A percentile compares a stretch with the other conserved stretches of the same genome.
Conservation (phyloP, 1,284 basidiomycete species). For the Hortiboletus rubellus region DNA sequence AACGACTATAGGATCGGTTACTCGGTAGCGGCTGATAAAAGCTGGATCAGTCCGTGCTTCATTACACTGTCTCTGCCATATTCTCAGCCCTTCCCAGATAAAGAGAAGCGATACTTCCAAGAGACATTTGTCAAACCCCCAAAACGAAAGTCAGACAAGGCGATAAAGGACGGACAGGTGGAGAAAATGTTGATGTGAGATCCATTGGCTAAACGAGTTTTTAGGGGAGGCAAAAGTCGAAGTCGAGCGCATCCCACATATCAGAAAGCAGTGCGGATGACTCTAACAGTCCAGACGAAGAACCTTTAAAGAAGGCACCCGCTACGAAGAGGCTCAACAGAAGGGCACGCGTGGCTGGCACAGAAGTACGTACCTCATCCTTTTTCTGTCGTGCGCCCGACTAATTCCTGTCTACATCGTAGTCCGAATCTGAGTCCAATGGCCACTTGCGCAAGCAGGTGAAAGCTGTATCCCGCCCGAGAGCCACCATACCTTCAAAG, state of each 20-base stretch:
- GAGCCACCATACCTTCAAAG: background rate
- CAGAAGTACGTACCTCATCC: constrained; percentile 18
- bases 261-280: constrained; percentile 13
- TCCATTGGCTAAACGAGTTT: constrained; percentile 9
- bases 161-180: constrained; percentile 16
- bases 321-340: constrained; percentile 4
- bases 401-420: background rate
- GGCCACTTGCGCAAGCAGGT: constrained; percentile 1
- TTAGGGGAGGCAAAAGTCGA: constrained; percentile 20
- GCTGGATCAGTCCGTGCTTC: constrained; percentile 52
- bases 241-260: constrained; percentile 6
- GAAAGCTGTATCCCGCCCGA: constrained; percentile 5
- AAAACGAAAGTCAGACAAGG: constrained; percentile 29
- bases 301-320: background rate
- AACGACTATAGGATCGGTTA: constrained; percentile 51
- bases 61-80: background rate
- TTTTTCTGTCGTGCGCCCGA: background rate
- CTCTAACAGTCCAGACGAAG: constrained; percentile 10
- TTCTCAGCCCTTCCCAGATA: constrained; percentile 25
- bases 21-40: constrained; percentile 39
- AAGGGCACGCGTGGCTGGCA: constrained; percentile 5
- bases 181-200: background rate
- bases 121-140: constrained; percentile 39
- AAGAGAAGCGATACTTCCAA: constrained; percentile 46
- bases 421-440: constrained; percentile 26